Base-by-base conservation (phyloP, 1,139 yeast species). In the Eremothecium cymbalariae region DNA sequence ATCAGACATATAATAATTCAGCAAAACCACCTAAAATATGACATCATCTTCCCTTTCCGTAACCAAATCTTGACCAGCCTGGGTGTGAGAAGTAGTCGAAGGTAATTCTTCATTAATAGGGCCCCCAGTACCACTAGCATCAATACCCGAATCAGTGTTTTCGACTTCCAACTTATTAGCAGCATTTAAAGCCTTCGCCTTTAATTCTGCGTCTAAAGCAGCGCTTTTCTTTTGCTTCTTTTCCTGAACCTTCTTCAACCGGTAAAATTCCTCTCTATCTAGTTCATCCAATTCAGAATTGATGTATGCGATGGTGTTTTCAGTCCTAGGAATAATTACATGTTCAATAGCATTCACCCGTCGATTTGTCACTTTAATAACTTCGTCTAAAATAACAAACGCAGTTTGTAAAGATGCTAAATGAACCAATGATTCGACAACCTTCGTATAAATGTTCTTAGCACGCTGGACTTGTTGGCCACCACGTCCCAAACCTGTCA, bases 341-440 rank as follows among this genome's bases (percentile, higher is more conserved):
- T 90, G 97, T 65, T 90, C 98, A 64, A 90, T 90, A 47, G 98
- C 97, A 62, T 90, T 90, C 51, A 90, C 98, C 71, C 98, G 82
- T 65, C 98, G 76, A 63, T 90, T 90, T 39, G 98, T 90, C 37
- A 90, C 95, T 63, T 90, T 90, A 60, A 90, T 90, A 40, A 90
- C 98, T 59, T 90, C 98, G 63, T 90, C 98, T 57, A 90, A 72
- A 48, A 90, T 88, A 42, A 90, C 85, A 59, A 90, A 90, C 4
- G 97, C 97, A 3, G 98, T 90, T 60, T 83, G 93, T 53, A 90
- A 68, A 8, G 96, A 85, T 0, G 98, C 98, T 51, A 90, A 71
- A 57, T 86, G 96, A 32, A 90, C 96, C 47, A 90, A 71, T 1
- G 97, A 86, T 60, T 90, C 97, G 14, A 90, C 97, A 6, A 96